phyloP scores from a whole-genome alignment of 2,329 filamentous ascomycete genomes.

The Paecilomyces sp. region DNA sequence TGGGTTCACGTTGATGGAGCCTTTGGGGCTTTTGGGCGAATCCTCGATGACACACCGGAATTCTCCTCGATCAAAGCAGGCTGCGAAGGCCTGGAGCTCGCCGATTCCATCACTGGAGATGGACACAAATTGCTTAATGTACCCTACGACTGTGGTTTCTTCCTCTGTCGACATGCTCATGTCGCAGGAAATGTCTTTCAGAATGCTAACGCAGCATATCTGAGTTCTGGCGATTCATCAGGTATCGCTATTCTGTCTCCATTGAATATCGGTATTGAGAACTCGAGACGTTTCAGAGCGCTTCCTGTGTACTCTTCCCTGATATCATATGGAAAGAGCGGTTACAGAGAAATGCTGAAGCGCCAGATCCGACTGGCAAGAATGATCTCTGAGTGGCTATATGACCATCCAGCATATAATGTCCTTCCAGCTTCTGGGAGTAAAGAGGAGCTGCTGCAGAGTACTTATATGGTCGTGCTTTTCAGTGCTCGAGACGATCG shows the following conservation, averaged over 20 bases:
- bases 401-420: slow-evolving; percentile 56
- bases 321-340: slow-evolving; percentile 62
- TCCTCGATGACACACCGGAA: slow-evolving; percentile 51
- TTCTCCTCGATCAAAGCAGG: slow-evolving; percentile 48
- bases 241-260: slow-evolving; percentile 61
- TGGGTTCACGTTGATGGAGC: slow-evolving; percentile 92
- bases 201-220: slow-evolving; percentile 81
- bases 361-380: slow-evolving; percentile 67
- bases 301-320: slow-evolving; percentile 83
- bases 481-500: slow-evolving; percentile 63
- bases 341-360: slow-evolving; percentile 62
- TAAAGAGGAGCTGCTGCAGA: slow-evolving; percentile 39
- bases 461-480: slow-evolving; percentile 64
- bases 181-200: slow-evolving; percentile 61
- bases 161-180: slow-evolving; percentile 62
- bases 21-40: slow-evolving; percentile 74
- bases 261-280: slow-evolving; percentile 80
- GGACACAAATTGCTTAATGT: slow-evolving; percentile 92
- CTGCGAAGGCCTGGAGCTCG: slow-evolving; percentile 64
- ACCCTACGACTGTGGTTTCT: slow-evolving; percentile 88
- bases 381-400: slow-evolving; percentile 57
- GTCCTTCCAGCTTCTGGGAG: slow-evolving; percentile 48
- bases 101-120: slow-evolving; percentile 81
- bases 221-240: slow-evolving; percentile 37
- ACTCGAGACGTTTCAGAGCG: slow-evolving; percentile 83